Evolutionary conservation across 495 filamentous ascomycete species (phyloP), one percentile per base, ranked within the genome.

Genomic region (Podospora australis): DNA sequence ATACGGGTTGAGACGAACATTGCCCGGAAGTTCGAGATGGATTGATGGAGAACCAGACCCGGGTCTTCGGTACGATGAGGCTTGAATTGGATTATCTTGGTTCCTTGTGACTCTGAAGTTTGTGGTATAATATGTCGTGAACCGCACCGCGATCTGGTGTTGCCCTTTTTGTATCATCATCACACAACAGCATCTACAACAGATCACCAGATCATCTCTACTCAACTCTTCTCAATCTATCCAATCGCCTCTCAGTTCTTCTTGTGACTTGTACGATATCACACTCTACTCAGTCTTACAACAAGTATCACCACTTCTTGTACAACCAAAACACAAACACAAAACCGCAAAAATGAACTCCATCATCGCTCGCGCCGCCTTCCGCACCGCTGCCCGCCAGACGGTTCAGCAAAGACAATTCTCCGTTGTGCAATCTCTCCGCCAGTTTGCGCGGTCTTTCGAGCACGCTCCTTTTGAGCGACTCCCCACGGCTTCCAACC

Each of bases 381-480:
- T 24, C 40, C 40, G 40, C 40, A 26, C 21, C 22, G 40, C 40
- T 23, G 21, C 23, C 40, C 40, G 40, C 40, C 14, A 24, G 11
- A 23, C 23, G 5, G 14, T 25, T 11, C 40, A 43, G 40, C 40
- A 43, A 16, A 24, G 40, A 25, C 13, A 23, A 23, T 43, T 43
- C 40, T 43, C 40, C 40, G 22, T 43, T 23, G 21, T 25, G 5
- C 13, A 26, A 13, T 43, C 40, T 23, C 40, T 43, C 40, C 21
- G 40, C 5, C 40, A 43, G 22, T 43, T 43, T 23, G 40, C 40
- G 14, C 40, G 40, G 11, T 43, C 40, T 13, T 43, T 43, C 14
- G 40, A 43, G 40, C 40, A 43, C 23, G 23, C 40, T 11, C 39
- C 40, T 4, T 43, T 43, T 43, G 40, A 43, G 40, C 21, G 40